phyloP scores from a whole-genome alignment of 1,139 yeast genomes.

The Diutina siamensis region DNA sequence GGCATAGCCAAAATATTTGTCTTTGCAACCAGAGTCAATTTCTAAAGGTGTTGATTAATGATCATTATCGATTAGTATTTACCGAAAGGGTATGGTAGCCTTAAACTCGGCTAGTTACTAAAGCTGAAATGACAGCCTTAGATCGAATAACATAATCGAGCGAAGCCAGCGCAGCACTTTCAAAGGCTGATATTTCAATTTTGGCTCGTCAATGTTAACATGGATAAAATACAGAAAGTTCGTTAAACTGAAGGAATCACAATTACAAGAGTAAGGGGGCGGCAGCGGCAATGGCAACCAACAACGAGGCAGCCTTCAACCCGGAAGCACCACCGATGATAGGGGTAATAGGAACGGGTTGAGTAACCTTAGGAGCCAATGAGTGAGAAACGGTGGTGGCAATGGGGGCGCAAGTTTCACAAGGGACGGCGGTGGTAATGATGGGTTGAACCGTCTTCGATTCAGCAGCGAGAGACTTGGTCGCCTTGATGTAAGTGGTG shows the following conservation, averaged over 20 bases:
- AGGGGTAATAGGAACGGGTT: neutral
- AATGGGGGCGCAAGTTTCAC: neutral
- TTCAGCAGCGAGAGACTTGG: neutral
- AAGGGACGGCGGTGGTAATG: neutral
- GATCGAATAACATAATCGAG: too few species aligned
- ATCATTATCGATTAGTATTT: too few species aligned
- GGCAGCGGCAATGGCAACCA: neutral
- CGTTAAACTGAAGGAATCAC: neutral
- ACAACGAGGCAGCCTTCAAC: neutral
- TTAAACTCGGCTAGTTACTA: too few species aligned
- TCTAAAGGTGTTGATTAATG: too few species aligned
- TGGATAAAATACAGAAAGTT: too few species aligned
- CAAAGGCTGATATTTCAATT: neutral
- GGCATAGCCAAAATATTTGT: too few species aligned
- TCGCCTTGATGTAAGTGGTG: neutral
- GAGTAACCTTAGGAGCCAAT: neutral
- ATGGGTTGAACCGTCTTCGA: neutral
- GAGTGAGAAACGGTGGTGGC: neutral
- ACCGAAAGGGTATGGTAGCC: too few species aligned
- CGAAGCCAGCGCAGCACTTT: too few species aligned
- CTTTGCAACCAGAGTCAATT: too few species aligned
- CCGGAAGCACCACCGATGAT: neutral
- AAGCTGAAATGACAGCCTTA: too few species aligned
- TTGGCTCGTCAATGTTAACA: too few species aligned
- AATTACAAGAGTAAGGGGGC: conserved; percentile 4